A percentile compares a stretch with the other conserved stretches of the same genome.
Evolutionary conservation across 2,329 filamentous ascomycete species (phyloP).

Genomic region (Lasiodiplodia sp.): DNA sequence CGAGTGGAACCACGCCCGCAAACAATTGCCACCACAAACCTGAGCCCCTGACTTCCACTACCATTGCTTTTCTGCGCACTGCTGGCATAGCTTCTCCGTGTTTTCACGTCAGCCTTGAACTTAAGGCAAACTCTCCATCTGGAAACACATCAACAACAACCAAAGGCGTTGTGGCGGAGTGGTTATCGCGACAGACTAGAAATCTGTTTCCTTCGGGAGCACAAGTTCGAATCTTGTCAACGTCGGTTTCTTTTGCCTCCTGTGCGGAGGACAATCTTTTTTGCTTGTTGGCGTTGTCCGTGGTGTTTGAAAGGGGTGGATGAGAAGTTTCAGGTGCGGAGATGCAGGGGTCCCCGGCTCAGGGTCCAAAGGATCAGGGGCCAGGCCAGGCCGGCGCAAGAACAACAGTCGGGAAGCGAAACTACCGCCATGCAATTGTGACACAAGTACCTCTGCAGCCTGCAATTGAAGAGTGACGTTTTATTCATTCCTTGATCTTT

Average conservation of each 20-base stretch:
- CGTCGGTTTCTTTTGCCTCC: slow-evolving; percentile 12
- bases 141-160: background rate
- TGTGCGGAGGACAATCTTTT: background rate
- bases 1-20: background rate
- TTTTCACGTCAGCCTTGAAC: background rate
- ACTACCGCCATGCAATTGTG: background rate
- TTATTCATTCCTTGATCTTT: background rate
- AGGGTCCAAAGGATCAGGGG: background rate
- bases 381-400: background rate
- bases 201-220: slow-evolving; percentile 30
- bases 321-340: background rate
- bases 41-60: too few relatives aligned
- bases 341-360: too few relatives aligned
- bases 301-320: background rate
- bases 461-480: background rate
- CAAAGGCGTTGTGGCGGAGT: slow-evolving; percentile 26
- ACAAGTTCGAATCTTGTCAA: slow-evolving; percentile 26
- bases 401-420: background rate
- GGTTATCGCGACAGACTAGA: slow-evolving; percentile 30
- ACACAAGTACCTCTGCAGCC: background rate
- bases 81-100: background rate
- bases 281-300: background rate
- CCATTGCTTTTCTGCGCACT: background rate
- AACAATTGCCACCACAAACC: background rate
- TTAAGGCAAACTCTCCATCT: background rate